Conservation (phyloP, 2,329 filamentous ascomycete genomes). For the Aspergillus texensis region DNA sequence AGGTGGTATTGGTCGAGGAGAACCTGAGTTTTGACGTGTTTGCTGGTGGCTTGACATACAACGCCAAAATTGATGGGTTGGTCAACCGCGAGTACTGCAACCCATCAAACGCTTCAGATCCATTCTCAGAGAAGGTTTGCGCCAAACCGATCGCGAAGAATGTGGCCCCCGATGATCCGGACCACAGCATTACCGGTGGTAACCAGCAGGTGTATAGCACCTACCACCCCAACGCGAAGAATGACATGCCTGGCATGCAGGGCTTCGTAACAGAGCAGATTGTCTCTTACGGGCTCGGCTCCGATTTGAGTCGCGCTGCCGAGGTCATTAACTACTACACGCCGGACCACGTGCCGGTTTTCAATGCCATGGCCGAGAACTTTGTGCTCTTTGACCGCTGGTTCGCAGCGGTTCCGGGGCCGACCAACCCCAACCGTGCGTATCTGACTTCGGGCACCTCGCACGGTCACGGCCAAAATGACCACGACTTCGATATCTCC, state of each 20-base stretch:
- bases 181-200: constrained; percentile 46
- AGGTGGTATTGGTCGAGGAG: constrained; percentile 48
- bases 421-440: constrained; percentile 43
- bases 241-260: constrained; percentile 35
- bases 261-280: constrained; percentile 50
- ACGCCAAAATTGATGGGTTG: constrained; percentile 39
- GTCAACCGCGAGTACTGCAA: constrained; percentile 41
- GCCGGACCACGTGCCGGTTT: constrained; percentile 44
- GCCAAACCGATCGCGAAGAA: constrained; percentile 41
- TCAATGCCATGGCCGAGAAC: constrained; percentile 46
- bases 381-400: constrained; percentile 50
- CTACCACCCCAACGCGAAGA: constrained; percentile 35
- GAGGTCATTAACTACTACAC: constrained; percentile 51
- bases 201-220: constrained; percentile 48
- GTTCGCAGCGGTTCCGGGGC: constrained; percentile 45
- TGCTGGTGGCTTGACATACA: constrained; percentile 45
- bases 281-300: constrained; percentile 34
- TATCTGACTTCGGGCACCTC: constrained; percentile 46
- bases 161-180: constrained; percentile 47
- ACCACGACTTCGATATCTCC: constrained; percentile 36
- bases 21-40: constrained; percentile 47
- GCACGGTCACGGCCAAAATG: constrained; percentile 42
- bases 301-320: constrained; percentile 40
- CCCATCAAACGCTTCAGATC: constrained; percentile 36
- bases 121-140: constrained; percentile 35